Percentiles rank a stretch among this genome's conserved stretches.
Conservation (phyloP, 192 early-diverging fungal genomes). For the Backusella sp. region DNA sequence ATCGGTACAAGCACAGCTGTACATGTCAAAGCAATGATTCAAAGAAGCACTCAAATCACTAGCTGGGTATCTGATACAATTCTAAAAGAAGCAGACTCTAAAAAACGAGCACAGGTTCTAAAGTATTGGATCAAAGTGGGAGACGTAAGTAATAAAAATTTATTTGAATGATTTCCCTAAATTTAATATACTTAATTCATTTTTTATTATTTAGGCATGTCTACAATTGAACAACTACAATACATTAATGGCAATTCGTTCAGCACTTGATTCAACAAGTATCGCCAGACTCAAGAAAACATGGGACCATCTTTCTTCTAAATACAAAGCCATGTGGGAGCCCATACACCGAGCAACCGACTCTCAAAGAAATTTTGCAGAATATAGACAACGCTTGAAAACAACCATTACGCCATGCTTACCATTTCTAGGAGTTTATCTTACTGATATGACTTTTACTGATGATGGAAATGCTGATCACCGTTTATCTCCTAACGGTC, state of each 20-base stretch:
- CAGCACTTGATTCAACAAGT: constrained; percentile 69
- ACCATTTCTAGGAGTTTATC: constrained; percentile 77
- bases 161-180: background rate
- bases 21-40: constrained; percentile 77
- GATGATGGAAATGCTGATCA: constrained; percentile 81
- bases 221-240: constrained; percentile 66
- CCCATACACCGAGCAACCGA: constrained; percentile 60
- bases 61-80: constrained; percentile 74
- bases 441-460: constrained; percentile 82
- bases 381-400: constrained; percentile 48
- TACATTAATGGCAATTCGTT: constrained; percentile 75
- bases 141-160: constrained; percentile 19
- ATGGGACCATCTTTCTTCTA: constrained; percentile 61
- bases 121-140: constrained; percentile 76
- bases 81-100: constrained; percentile 61
- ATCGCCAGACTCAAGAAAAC: constrained; percentile 71
- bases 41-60: constrained; percentile 68
- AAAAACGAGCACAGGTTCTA: constrained; percentile 56
- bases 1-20: constrained; percentile 40
- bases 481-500: constrained; percentile 45
- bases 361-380: constrained; percentile 63
- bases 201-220: constrained; percentile 16
- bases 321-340: constrained; percentile 63
- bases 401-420: constrained; percentile 61
- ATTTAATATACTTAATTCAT: background rate